Percentiles rank a stretch among this genome's conserved stretches.
Conservation (phyloP, 1,284 basidiomycete genomes). For the Mycosarcoma mackinlayi region DNA sequence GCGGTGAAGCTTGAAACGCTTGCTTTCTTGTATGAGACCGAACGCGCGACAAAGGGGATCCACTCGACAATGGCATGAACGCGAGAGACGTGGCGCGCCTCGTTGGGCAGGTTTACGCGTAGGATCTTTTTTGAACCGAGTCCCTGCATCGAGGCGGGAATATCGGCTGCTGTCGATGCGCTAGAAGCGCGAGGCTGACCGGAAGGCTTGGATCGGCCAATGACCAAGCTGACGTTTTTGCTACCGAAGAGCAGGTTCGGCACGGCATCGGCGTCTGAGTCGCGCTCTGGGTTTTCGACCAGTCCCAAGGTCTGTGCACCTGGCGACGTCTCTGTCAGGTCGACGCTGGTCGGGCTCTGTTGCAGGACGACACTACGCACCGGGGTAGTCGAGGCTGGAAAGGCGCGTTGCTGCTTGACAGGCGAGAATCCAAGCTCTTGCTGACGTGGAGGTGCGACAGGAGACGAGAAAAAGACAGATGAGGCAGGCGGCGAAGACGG, state of each 20-base stretch:
- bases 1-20: conserved; percentile 25
- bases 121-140: conserved; percentile 50
- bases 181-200: conserved; percentile 30
- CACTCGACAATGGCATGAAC: conserved; percentile 65
- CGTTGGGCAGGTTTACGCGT: conserved; percentile 55
- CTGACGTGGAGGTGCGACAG: conserved; percentile 15
- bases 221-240: conserved; percentile 45
- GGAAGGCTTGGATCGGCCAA: conserved; percentile 52
- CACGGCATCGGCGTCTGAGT: conserved; percentile 18
- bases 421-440: conserved; percentile 33
- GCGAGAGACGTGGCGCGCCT: conserved; percentile 62
- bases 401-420: conserved; percentile 37
- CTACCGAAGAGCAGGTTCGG: conserved; percentile 40
- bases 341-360: conserved; percentile 10
- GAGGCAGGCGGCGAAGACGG: conserved; percentile 44
- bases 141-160: conserved; percentile 33
- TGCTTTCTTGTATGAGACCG: conserved; percentile 14
- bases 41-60: conserved; percentile 56
- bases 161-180: conserved; percentile 18
- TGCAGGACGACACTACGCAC: conserved; percentile 15
- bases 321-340: neutral
- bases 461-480: conserved; percentile 33
- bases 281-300: conserved; percentile 32
- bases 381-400: conserved; percentile 11
- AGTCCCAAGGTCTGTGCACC: conserved; percentile 25